Evolutionary conservation across 139 green algal genomes (phyloP).

Genomic region (Desmodesmus armatus): DNA sequence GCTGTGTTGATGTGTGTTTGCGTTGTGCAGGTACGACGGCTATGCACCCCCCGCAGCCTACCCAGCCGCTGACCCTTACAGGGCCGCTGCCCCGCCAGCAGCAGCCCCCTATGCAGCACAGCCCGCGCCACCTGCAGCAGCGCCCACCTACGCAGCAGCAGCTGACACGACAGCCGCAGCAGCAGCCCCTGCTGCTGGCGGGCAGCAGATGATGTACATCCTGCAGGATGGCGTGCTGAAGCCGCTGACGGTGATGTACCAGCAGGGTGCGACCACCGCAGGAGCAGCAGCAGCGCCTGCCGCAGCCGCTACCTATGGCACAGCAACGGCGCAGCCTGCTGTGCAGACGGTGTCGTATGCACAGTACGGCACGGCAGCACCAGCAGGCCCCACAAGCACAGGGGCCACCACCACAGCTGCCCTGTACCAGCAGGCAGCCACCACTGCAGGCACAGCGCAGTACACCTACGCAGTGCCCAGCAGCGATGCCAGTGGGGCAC

Average conservation of each 20-base stretch:
- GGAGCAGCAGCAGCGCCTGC: not conserved
- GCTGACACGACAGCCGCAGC: conserved; percentile 7
- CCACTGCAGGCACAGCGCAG: no score
- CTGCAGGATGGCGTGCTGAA: conserved; percentile 42
- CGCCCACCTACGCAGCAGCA: not conserved
- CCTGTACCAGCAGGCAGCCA: no score
- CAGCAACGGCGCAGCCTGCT: no score
- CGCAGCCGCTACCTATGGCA: no score
- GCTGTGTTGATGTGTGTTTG: not conserved
- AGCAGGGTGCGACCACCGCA: conserved; percentile 6
- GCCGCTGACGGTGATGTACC: conserved; percentile 29
- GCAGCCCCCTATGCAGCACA: not conserved
- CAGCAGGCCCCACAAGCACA: not conserved
- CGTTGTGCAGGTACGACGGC: conserved; percentile 26
- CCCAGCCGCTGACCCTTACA: conserved; percentile 7
- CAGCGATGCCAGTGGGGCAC: no score
- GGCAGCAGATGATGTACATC: conserved; percentile 41
- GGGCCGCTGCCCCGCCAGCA: not conserved
- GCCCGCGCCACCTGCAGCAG: not conserved
- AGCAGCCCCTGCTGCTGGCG: not conserved
- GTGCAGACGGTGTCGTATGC: no score
- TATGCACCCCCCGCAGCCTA: not conserved
- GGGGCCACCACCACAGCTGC: no score
- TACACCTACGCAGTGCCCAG: no score
- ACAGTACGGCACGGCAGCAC: not conserved